phyloP scores from a whole-genome alignment of 1,284 basidiomycete species.

The Porogramme epimiltina region DNA sequence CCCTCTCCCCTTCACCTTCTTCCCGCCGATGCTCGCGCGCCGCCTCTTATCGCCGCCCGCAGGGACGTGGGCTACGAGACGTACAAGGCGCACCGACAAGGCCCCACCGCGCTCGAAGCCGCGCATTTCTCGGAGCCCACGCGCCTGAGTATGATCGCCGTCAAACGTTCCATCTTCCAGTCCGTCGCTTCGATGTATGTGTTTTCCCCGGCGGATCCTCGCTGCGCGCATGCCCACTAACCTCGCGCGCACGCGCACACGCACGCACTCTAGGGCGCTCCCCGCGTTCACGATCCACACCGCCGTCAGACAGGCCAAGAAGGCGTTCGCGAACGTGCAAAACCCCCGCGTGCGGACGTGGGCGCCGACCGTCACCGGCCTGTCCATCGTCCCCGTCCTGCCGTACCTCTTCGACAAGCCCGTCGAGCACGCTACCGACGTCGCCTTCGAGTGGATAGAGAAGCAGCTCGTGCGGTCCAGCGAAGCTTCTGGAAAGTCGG shows the following conservation, averaged over 20 bases:
- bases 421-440: conserved; percentile 69
- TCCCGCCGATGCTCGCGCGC: not conserved
- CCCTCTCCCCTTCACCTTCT: not conserved
- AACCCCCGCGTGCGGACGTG: conserved; percentile 70
- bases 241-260: too few relatives aligned
- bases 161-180: conserved; percentile 84
- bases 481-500: conserved; percentile 13
- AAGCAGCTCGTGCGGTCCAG: conserved; percentile 29
- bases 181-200: conserved; percentile 85
- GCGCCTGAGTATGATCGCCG: conserved; percentile 70
- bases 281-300: conserved; percentile 86
- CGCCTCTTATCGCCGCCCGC: not conserved
- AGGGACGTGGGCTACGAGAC: conserved; percentile 93
- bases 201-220: conserved; percentile 14
- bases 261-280: conserved; percentile 55
- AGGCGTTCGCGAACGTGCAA: conserved; percentile 66
- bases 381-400: conserved; percentile 78
- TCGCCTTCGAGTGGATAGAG: conserved; percentile 68
- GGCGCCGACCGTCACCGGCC: conserved; percentile 82
- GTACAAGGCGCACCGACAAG: conserved; percentile 80
- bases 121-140: conserved; percentile 78
- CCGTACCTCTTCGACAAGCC: conserved; percentile 87
- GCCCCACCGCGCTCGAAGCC: conserved; percentile 75
- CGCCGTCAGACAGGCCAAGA: conserved; percentile 79
- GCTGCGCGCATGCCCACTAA: not conserved